Evolutionary conservation across 1,284 basidiomycete genomes (phyloP).

Genomic region (Phellinidium pouzarii): DNA sequence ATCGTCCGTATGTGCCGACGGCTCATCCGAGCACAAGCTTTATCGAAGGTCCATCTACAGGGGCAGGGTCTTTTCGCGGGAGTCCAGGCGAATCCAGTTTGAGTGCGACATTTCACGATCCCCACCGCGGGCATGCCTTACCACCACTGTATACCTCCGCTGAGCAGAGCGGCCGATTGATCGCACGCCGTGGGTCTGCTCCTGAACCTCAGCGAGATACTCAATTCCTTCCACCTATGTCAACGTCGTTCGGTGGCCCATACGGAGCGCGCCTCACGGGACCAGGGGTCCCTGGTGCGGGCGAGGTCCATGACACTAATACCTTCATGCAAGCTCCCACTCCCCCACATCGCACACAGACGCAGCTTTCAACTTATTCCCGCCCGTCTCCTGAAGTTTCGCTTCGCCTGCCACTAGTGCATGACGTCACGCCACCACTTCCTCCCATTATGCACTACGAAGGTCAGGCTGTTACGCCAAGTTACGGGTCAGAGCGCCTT

Average conservation of each 20-base stretch:
- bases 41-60: not conserved
- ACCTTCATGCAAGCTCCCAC: no score
- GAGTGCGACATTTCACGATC: not conserved
- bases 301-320: slow-evolving; percentile 1
- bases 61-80: not conserved
- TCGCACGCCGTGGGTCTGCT: not conserved
- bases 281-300: slow-evolving; percentile 14
- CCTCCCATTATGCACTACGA: not conserved
- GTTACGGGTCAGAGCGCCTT: not conserved
- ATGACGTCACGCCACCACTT: slow-evolving; percentile 1
- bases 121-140: not conserved
- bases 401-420: slow-evolving; percentile 1
- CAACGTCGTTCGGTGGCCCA: not conserved
- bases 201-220: slow-evolving; percentile 2
- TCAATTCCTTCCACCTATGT: not conserved
- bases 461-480: not conserved
- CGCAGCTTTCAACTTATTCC: not conserved
- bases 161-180: not conserved
- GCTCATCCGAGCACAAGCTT: not conserved
- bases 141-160: not conserved
- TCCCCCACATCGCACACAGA: not conserved
- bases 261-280: slow-evolving; percentile 7
- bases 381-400: slow-evolving; percentile 8
- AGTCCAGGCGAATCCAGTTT: not conserved
- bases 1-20: not conserved